Base-by-base conservation (phyloP, 306 rosid species). In the Prosopis cineraria region DNA sequence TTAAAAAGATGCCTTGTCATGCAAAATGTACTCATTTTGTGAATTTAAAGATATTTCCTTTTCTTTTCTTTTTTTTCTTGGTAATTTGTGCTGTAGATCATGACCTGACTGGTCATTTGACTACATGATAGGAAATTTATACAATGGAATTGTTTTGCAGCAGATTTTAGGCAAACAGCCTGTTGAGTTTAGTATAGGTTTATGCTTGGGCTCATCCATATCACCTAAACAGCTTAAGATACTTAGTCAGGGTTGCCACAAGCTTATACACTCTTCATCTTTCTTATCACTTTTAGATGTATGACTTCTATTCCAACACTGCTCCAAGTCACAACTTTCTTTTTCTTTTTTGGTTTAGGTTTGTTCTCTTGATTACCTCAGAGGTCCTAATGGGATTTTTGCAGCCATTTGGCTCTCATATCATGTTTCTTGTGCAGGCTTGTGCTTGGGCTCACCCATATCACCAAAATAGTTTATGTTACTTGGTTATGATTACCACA, bases 61-160 rank as follows among this genome's bases (percentile, higher is more conserved):
- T 6, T 11, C 58, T n/a, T 14, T 68, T 7, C 2, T 11, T 25
- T n/a, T 14, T 4, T 48, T 64, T 56, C 36, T 11, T 55, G n/a
- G 11, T 41, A 55, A 41, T 31, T 36, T 64, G 70, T 1, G 70
- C 22, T 3, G 31, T 65, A 6, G 37, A 65, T 65, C 31, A 19
- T n/a, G 16, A 64, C 40, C 5, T 3, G 44, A 33, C 13, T 33
- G 5, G 12, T 34, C 70, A 65, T 37, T 37, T 37, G 47, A 65
- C 30, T 10, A 10, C 9, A 20, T 39, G 72, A 34, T 4, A 10
- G 48, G 31, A 36, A 37, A 37, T n/a, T 34, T 2, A 37, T 36
- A 6, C 31, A 65, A 65, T n/a, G 70, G 37, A 65, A 36, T 19
- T 41, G 43, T 65, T 34, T 37, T 20, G 73, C 73, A 69, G 77